A percentile compares a stretch with the other conserved stretches of the same genome.
phyloP scores from a whole-genome alignment of 2,329 filamentous ascomycete genomes.

The Penicillium sp. region DNA sequence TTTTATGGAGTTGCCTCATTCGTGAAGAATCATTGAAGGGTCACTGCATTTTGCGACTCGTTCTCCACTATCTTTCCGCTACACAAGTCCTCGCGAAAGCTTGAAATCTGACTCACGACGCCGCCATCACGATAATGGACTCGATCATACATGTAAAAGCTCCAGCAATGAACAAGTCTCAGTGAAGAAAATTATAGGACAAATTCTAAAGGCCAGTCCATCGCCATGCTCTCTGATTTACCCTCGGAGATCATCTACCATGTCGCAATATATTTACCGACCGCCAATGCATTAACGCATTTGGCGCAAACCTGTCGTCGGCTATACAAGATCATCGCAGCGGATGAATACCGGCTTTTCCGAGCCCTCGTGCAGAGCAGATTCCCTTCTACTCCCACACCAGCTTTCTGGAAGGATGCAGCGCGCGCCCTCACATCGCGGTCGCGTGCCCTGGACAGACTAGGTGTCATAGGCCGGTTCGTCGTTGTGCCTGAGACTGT shows the following conservation, averaged over 20 bases:
- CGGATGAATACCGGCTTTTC: constrained; percentile 54
- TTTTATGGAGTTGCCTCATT: neutral
- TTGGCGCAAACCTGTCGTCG: constrained; percentile 52
- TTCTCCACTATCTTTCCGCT: neutral
- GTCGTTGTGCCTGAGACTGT: constrained; percentile 52
- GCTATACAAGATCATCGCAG: constrained; percentile 51
- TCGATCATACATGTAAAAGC: neutral
- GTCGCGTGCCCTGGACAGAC: constrained; percentile 61
- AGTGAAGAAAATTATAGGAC: neutral
- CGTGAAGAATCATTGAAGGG: neutral
- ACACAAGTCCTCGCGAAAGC: neutral
- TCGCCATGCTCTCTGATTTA: constrained; percentile 39
- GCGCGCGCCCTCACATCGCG: constrained; percentile 60
- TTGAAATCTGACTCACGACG: neutral
- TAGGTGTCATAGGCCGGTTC: constrained; percentile 60
- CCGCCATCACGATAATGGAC: neutral
- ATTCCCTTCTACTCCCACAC: constrained; percentile 52
- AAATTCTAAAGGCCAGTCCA: neutral
- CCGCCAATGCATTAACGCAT: constrained; percentile 48
- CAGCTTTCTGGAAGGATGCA: constrained; percentile 54
- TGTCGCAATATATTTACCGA: constrained; percentile 49
- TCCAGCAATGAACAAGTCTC: neutral
- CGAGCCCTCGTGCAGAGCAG: constrained; percentile 51
- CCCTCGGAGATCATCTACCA: constrained; percentile 50
- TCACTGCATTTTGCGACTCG: neutral